These are phyloP conservation scores for Salix arbutifolia DNA, from an alignment of 345 rosid genomes.

Conservation along the genomic window DNA sequence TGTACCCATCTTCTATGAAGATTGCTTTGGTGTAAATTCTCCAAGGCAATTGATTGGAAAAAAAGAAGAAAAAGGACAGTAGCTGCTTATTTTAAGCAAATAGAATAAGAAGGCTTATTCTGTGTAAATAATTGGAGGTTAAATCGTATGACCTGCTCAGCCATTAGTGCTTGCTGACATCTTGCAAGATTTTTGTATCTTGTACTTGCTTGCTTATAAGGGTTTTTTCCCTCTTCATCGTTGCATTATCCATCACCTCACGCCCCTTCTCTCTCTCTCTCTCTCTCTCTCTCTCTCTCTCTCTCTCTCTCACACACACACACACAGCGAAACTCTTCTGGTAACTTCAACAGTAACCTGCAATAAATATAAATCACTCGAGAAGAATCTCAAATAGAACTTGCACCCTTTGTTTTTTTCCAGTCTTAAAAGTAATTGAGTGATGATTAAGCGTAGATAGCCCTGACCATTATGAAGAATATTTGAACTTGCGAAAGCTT, in stretches of 20 bases:
- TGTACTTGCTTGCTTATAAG: not conserved
- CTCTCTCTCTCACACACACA: not conserved
- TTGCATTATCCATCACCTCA: not conserved
- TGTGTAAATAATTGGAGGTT: conserved; percentile 20
- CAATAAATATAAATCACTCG: not conserved
- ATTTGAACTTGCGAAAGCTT: not conserved
- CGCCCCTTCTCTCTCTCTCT: not conserved
- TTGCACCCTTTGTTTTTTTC: not conserved
- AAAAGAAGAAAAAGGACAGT: not conserved
- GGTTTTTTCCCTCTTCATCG: not conserved
- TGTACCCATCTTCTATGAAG: not conserved
- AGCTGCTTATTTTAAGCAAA: conserved; percentile 4
- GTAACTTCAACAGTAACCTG: not conserved
- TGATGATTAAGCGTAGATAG: not conserved
- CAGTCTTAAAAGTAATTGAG: not conserved
- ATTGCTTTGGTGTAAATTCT: conserved; percentile 9
- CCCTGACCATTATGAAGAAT: not conserved
- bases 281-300: not conserved
- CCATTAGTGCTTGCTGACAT: conserved; percentile 1
- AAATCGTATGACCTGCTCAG: not conserved
- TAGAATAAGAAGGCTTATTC: conserved; percentile 5
- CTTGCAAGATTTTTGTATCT: conserved; percentile 1
- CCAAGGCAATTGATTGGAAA: not conserved
- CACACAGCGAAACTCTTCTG: not conserved
- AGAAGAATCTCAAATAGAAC: not conserved